Evolutionary conservation across 169 alveolate species (phyloP).

Genomic region (Plasmodium yoelii): DNA sequence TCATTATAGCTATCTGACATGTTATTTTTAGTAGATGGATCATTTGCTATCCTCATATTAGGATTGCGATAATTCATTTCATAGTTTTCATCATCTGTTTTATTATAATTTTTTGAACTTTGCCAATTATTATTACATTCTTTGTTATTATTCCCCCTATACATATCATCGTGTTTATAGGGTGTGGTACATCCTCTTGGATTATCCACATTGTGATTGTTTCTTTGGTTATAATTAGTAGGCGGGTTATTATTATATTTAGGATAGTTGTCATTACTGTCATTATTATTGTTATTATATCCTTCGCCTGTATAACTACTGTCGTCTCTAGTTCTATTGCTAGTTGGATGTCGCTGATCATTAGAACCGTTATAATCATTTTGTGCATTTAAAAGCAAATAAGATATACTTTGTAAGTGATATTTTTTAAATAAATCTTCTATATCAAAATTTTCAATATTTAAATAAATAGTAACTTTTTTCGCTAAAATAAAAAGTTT

Average conservation of each 20-base stretch:
- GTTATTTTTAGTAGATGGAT: too few species aligned
- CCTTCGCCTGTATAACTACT: not conserved
- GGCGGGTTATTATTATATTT: not conserved
- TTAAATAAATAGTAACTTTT: conserved; percentile 32
- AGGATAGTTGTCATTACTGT: not conserved
- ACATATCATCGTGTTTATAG: too few species aligned
- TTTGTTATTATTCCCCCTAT: too few species aligned
- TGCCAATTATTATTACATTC: too few species aligned
- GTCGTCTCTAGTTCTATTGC: not conserved
- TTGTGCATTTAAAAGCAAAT: conserved; percentile 31
- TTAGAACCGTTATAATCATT: not conserved
- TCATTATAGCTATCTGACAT: too few species aligned
- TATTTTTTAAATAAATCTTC: conserved; percentile 50
- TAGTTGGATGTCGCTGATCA: too few species aligned
- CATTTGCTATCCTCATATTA: too few species aligned
- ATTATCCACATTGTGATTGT: too few species aligned
- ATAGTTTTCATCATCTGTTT: too few species aligned
- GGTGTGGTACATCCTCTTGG: too few species aligned
- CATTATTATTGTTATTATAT: conserved; percentile 4
- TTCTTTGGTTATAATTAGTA: not conserved
- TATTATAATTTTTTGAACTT: too few species aligned
- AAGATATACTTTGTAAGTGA: conserved; percentile 59
- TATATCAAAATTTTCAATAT: conserved; percentile 34
- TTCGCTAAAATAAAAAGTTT: conserved; percentile 59
- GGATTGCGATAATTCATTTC: too few species aligned